phyloP scores from a whole-genome alignment of 352 stramenopile genomes.

The Blastocystis sp. region DNA sequence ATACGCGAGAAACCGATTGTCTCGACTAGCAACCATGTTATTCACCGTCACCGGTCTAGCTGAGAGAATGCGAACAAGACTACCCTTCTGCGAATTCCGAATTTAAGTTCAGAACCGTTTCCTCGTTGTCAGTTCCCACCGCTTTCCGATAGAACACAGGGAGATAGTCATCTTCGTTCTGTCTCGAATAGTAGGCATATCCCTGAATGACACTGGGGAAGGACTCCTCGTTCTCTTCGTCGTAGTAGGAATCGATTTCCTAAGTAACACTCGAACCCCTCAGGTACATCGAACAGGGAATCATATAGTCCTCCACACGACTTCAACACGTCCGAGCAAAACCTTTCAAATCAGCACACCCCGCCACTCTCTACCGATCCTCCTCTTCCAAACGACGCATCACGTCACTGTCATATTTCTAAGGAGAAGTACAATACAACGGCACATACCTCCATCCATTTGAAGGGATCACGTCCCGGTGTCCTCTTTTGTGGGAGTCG shows the following conservation, averaged over 20 bases:
- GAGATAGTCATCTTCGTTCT: constrained; percentile 5
- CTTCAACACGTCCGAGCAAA: background rate
- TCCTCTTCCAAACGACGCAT: constrained; percentile 26
- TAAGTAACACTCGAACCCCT: background rate
- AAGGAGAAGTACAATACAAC: background rate
- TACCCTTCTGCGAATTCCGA: constrained; percentile 33
- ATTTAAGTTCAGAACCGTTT: constrained; percentile 40
- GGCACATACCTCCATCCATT: constrained; percentile 36
- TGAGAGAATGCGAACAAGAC: background rate
- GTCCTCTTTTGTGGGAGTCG: background rate
- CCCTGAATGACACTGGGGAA: constrained; percentile 10
- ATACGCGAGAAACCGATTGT: constrained; percentile 20
- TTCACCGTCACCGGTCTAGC: constrained; percentile 41
- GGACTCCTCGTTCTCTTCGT: constrained; percentile 13
- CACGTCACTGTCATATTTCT: constrained; percentile 24
- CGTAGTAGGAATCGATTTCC: constrained; percentile 3
- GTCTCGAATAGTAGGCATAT: constrained; percentile 19
- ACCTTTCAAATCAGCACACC: background rate
- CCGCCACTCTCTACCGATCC: background rate
- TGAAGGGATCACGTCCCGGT: background rate
- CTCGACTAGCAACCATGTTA: constrained; percentile 18
- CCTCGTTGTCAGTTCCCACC: background rate
- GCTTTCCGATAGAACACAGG: constrained; percentile 44
- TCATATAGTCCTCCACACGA: background rate
- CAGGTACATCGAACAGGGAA: background rate